Evolutionary conservation across 495 filamentous ascomycete genomes (phyloP).

Genomic region (Trichoderma asperelloides): DNA sequence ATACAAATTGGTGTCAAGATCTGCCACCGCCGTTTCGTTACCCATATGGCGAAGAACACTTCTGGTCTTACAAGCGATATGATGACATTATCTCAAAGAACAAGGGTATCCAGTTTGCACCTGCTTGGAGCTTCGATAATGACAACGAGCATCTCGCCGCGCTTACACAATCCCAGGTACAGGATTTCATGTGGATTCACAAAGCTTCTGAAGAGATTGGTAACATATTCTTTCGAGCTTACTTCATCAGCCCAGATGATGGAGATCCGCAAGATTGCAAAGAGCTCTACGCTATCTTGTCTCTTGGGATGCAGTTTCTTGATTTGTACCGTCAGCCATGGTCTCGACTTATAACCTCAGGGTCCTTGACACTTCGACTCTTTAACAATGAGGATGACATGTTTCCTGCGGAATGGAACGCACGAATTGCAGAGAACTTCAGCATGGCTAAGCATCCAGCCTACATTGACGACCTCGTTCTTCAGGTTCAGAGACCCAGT

Average conservation of each 20-base stretch:
- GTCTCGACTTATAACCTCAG: not conserved
- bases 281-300: not conserved
- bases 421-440: not conserved
- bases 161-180: not conserved
- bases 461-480: not conserved
- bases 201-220: not conserved
- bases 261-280: not conserved
- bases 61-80: not conserved
- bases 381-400: not conserved
- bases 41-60: not conserved
- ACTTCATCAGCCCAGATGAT: not conserved
- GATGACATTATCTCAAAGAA: not conserved
- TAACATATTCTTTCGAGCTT: not conserved
- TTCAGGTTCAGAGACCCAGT: not conserved
- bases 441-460: not conserved
- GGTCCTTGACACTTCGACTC: not conserved
- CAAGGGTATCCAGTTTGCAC: not conserved
- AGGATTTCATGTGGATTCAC: conserved; percentile 4
- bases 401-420: not conserved
- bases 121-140: not conserved
- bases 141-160: not conserved
- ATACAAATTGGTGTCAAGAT: not conserved
- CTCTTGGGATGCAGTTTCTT: not conserved
- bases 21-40: not conserved
- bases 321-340: not conserved